Evolutionary conservation across 331 rosid genomes (phyloP), one percentile per base, ranked within the genome.

Genomic region (Malus hybrid): DNA sequence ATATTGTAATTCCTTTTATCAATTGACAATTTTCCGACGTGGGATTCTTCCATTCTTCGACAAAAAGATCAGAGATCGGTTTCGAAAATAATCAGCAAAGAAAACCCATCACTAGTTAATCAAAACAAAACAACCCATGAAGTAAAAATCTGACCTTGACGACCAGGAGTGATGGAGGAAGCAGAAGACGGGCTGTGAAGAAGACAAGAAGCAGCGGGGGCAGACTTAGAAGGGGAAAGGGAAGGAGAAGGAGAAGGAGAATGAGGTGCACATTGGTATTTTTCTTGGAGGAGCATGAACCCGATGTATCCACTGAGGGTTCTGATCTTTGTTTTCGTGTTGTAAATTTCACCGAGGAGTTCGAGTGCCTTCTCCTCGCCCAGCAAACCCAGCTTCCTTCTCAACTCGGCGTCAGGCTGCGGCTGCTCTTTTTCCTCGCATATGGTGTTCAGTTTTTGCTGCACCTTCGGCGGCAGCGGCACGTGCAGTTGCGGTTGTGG

Each of bases 391-490:
- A 93, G 84, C 7, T 10, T 5, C 10, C 6, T 76, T 18, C 82
- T 57, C 5, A 67, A 36, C 0, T 10, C 0, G 34, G 61, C 29
- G 1, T 65, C 75, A 0, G 82, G 89, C 14, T 76, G 86, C 2
- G 18, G 3, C 69, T 75, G 84, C 8, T 63, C 18, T 77, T 83
- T 85, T 0, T 76, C 22, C 1, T 0, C 4, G 76, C 96, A 81
- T 2, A 93, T 87, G 4, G 15, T 1, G 0, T 46, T 3, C 4
- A 87, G 73, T 9, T 80, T 9, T 0, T 39, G 29, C 39, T 87
- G 88, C 11, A 90, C 89, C 0, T 80, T 28, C 0, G 29, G 24
- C 1, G 96, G 90, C 31, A 91, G 89, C 69, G 67, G 34, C 2
- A 70, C 71, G 29, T 55, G 65, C 22, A 12, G 36, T 10, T 61